Base-by-base conservation (phyloP, 2,329 filamentous ascomycete genomes). In the Fusarium sulawesiense region DNA sequence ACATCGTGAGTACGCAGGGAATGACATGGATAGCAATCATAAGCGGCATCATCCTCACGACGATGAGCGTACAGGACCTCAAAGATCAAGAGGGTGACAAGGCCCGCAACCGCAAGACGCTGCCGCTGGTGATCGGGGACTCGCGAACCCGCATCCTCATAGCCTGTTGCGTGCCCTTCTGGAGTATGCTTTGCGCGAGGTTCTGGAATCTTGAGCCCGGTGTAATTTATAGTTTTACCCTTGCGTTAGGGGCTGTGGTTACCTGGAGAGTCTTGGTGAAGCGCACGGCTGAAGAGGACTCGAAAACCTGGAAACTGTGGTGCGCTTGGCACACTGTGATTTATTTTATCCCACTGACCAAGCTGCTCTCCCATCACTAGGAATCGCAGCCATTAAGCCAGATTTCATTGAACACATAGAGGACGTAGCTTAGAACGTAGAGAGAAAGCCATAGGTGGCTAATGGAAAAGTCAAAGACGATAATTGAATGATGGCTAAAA, bases 151-250 rank as follows among this genome's bases (percentile, higher is more conserved):
- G 34, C 2, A 37, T 37, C 6, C 7, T 12, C 6, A n/a, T 37
- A n/a, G 34, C 18, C 2, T 37, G 18, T n/a, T 37, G 10, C 18
- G 34, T 37, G 10, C 18, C 6, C 6, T 4, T 37, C 6, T 37
- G 34, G 34, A 37, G 18, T 37, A 6, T n/a, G 1, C 34, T 37
- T 7, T 37, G 34, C 3, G 34, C 6, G 0, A 12, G 18, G 0
- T n/a, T n/a, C 18, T 37, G 34, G 34, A 0, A n/a, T 7, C 18
- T 37, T 6, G 18, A 37, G 34, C 6, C 6, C 0, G 18, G 18
- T n/a, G 0, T n/a, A 4, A 4, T 12, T 1, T 7, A 4, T 37
- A 12, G 10, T 12, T 6, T 37, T 0, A 3, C 6, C 10, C 10
- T 37, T 37, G 34, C 34, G 2, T 4, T 7, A 12, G 34, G 18